phyloP scores from a whole-genome alignment of 305 asterid genomes.

The Withania somnifera region DNA sequence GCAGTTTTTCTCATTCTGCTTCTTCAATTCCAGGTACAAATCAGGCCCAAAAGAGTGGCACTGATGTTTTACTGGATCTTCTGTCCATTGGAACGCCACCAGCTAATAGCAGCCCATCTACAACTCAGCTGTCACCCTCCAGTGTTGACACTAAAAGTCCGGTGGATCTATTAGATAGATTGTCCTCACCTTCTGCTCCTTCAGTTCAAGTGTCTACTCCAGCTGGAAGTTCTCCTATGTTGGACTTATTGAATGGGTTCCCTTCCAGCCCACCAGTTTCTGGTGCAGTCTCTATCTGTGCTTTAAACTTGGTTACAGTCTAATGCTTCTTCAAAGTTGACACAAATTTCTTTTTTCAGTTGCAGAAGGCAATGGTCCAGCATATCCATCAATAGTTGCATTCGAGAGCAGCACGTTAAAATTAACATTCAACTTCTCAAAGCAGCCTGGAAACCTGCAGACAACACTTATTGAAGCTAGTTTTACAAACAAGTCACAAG shows the following conservation, averaged over 20 bases:
- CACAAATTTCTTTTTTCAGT: constrained; percentile 11
- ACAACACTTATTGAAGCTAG: constrained; percentile 66
- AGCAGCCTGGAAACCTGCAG: constrained; percentile 68
- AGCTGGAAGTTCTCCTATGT: constrained; percentile 50
- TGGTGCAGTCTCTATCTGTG: constrained; percentile 26
- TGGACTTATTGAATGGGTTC: constrained; percentile 73
- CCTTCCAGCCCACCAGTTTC: constrained; percentile 39
- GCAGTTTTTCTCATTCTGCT: constrained; percentile 3
- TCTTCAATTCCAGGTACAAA: constrained; percentile 39
- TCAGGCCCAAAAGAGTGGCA: constrained; percentile 47
- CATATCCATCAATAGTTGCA: constrained; percentile 68
- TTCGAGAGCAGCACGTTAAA: constrained; percentile 77
- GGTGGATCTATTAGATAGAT: constrained; percentile 32
- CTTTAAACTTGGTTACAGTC: background rate
- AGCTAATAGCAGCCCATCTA: constrained; percentile 41
- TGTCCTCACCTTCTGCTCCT: constrained; percentile 40
- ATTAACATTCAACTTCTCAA: constrained; percentile 70
- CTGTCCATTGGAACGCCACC: constrained; percentile 78
- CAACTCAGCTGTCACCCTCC: constrained; percentile 34
- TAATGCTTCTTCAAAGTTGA: constrained; percentile 2
- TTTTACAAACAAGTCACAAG: constrained; percentile 55
- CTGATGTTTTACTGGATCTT: constrained; percentile 71
- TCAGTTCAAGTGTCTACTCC: constrained; percentile 25
- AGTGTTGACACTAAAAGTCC: constrained; percentile 37
- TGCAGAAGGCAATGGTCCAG: constrained; percentile 53